Conservation (phyloP, 2,329 filamentous ascomycete species). For the Aureobasidium uvarum region DNA sequence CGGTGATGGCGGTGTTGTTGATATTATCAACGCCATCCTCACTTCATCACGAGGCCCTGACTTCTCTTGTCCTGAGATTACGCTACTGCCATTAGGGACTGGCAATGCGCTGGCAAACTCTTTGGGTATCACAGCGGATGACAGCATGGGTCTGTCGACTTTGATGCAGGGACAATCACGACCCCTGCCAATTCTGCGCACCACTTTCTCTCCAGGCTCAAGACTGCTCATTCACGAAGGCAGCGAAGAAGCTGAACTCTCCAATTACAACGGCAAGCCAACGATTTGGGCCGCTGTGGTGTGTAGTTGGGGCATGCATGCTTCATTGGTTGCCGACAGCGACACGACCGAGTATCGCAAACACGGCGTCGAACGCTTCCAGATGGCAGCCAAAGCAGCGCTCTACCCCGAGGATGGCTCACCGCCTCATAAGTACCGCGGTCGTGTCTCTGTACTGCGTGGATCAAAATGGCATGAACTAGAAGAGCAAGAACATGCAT, state of each 20-base stretch:
- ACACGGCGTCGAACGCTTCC: conserved; percentile 74
- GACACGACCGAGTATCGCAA: conserved; percentile 79
- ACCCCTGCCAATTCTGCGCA: conserved; percentile 46
- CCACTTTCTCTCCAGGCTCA: conserved; percentile 47
- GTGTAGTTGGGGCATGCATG: conserved; percentile 86
- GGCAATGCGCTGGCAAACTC: conserved; percentile 53
- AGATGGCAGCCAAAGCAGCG: conserved; percentile 76
- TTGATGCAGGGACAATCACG: conserved; percentile 40
- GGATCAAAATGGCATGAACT: conserved; percentile 39
- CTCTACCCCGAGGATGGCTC: conserved; percentile 58
- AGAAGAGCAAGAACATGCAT: conserved; percentile 60
- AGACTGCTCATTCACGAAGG: conserved; percentile 46
- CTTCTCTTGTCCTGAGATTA: conserved; percentile 55
- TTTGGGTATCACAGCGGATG: conserved; percentile 39
- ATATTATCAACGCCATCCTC: conserved; percentile 70
- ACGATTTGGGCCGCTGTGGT: conserved; percentile 72
- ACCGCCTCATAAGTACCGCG: conserved; percentile 57
- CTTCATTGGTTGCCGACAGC: conserved; percentile 83
- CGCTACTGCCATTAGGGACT: conserved; percentile 54
- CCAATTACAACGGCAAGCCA: conserved; percentile 35
- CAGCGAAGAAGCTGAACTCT: conserved; percentile 43
- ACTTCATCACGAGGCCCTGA: conserved; percentile 32
- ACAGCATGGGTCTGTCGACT: conserved; percentile 41
- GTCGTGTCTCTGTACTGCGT: conserved; percentile 49
- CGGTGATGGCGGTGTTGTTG: conserved; percentile 83